Evolutionary conservation across 148 eudicot species (phyloP).

Genomic region (Vaccinium vitisidaea): DNA sequence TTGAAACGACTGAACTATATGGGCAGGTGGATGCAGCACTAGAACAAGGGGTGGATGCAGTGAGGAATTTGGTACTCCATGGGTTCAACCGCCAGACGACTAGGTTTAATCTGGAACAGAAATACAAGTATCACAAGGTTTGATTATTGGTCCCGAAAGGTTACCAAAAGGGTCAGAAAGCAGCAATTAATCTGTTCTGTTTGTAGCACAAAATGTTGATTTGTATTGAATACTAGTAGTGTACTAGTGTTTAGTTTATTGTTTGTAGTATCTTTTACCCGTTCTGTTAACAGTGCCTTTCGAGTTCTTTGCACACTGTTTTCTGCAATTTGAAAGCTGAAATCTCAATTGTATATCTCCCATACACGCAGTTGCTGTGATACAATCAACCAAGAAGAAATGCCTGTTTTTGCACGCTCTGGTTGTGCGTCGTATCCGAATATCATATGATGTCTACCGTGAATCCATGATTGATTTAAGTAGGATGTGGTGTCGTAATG

Average conservation of each 20-base stretch:
- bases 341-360: neutral
- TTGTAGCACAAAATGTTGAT: neutral
- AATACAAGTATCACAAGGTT: constrained; percentile 90
- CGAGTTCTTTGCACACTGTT: neutral
- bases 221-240: neutral
- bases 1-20: neutral
- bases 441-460: too few species aligned
- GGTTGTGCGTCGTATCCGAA: too few species aligned
- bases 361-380: neutral
- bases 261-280: neutral
- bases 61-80: constrained; percentile 53
- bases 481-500: too few species aligned
- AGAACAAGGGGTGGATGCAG: constrained; percentile 86
- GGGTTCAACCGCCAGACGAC: constrained; percentile 67
- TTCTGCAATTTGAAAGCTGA: neutral
- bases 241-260: neutral
- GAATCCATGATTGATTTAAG: too few species aligned
- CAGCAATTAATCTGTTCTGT: neutral
- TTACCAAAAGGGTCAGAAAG: neutral
- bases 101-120: constrained; percentile 86
- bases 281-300: neutral
- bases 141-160: constrained; percentile 5
- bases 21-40: constrained; percentile 85
- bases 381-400: neutral
- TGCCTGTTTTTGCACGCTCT: neutral